Percentiles rank a stretch among this genome's conserved stretches.
Evolutionary conservation across 768 basidiomycete genomes (phyloP).

Genomic region (Mycena pura): DNA sequence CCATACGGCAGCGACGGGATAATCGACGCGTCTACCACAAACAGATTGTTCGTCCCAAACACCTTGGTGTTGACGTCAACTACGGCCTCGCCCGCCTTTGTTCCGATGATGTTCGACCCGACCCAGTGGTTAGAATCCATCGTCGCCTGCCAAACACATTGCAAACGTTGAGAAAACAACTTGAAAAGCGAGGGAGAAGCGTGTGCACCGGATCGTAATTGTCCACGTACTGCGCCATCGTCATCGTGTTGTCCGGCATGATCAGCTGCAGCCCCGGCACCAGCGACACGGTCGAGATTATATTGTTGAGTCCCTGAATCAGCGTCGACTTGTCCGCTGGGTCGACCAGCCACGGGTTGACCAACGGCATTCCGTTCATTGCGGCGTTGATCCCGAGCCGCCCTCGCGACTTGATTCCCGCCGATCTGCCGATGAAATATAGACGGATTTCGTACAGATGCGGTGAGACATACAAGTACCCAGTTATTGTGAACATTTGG

Average conservation of each 20-base stretch:
- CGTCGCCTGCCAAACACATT: slow-evolving; percentile 3
- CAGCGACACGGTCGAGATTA: slow-evolving; percentile 32
- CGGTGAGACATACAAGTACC: slow-evolving; percentile 41
- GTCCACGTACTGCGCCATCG: slow-evolving; percentile 40
- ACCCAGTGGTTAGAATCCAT: slow-evolving; percentile 54
- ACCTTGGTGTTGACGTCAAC: slow-evolving; percentile 51
- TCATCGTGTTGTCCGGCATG: slow-evolving; percentile 47
- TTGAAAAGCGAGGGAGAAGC: too few relatives aligned
- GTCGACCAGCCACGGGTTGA: slow-evolving; percentile 49
- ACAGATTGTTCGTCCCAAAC: slow-evolving; percentile 33
- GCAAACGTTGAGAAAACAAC: too few relatives aligned
- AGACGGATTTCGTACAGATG: background rate
- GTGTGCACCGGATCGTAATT: slow-evolving; percentile 23
- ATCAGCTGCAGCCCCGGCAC: slow-evolving; percentile 44
- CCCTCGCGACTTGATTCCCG: slow-evolving; percentile 48
- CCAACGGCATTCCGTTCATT: slow-evolving; percentile 38
- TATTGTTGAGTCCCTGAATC: slow-evolving; percentile 40
- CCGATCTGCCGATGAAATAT: slow-evolving; percentile 34
- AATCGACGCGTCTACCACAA: slow-evolving; percentile 51
- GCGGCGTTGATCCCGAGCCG: slow-evolving; percentile 46
- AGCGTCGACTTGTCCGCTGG: slow-evolving; percentile 44
- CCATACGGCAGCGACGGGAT: slow-evolving; percentile 32
- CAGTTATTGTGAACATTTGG: slow-evolving; percentile 51
- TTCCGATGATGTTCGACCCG: slow-evolving; percentile 42
- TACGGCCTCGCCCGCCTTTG: slow-evolving; percentile 37